Evolutionary conservation across 306 rosid species (phyloP), one percentile per base, ranked within the genome.

Genomic region (Acmispon strigosus): DNA sequence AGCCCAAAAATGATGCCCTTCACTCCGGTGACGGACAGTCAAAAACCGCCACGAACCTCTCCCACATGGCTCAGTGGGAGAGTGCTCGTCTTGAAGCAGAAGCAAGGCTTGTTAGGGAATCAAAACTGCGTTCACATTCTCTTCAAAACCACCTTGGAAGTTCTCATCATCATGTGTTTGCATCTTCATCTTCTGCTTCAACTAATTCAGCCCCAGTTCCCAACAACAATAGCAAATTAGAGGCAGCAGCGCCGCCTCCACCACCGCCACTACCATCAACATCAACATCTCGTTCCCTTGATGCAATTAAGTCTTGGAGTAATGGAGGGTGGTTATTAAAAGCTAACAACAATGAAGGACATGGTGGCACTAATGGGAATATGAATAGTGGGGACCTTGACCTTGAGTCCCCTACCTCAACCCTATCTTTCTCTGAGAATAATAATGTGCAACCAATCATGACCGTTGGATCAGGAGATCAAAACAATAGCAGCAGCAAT

Each of bases 41-140:
- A 62, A 95, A 95, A 83, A 89, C 74, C 64, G 93, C 93, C 1
- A 88, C 97, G 42, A 91, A 89, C 22, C 92, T 95, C 15, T 87
- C 96, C 86, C 99, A 95, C 86, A 95, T 91, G 92, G 97, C 99
- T 55, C 99, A 95, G 62, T 95, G 99, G 99, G 99, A 95, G 43
- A 95, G 99, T 71, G 99, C 99, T 34, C 83, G 99, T 5, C 97
- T 95, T 10, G 99, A 95, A 86, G 99, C 99, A 22, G 99, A 95
- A 78, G 97, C 99, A 8, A 81, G 99, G 44, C 86, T 95, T 5
- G 99, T 91, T 8, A 78, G 99, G 53, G 99, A 95, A 73, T 95
- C 99, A 7, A 95, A 83, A 72, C 76, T 91, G 7, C 89, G 89
- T 8, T 79, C 91, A 3, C 86, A 86, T 49, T 84, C 88, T n/a